Conservation (phyloP, 371 early-diverging fungal genomes). For the Saksenaea oblongispora region DNA sequence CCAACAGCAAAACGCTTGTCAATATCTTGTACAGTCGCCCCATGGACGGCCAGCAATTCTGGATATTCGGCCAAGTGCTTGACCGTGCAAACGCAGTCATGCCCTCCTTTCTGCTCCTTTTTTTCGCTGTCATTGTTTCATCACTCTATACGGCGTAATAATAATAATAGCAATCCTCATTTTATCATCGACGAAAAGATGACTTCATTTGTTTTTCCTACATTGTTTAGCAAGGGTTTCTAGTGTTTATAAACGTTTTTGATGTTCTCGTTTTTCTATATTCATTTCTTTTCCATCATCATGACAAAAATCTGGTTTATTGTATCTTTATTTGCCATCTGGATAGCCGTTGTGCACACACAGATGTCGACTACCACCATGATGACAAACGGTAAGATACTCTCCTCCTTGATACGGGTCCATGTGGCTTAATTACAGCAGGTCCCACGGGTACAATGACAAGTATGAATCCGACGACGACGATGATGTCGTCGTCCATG, state of each 20-base stretch:
- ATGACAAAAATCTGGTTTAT: not conserved
- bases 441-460: not conserved
- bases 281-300: not conserved
- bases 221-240: not conserved
- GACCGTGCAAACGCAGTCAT: not conserved
- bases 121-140: not conserved
- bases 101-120: not conserved
- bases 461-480: not conserved
- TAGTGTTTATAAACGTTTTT: not conserved
- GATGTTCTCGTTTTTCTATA: not conserved
- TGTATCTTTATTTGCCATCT: not conserved
- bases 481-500: not conserved
- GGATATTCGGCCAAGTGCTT: constrained; percentile 12
- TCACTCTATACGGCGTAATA: not conserved
- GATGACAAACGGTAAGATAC: not conserved
- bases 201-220: not conserved
- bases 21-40: constrained; percentile 24
- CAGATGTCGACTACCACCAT: not conserved
- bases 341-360: not conserved
- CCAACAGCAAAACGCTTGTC: constrained; percentile 6
- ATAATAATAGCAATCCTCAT: not conserved
- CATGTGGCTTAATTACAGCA: not conserved
- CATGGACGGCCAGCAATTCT: constrained; percentile 15
- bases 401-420: not conserved
- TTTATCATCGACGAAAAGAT: not conserved